Evolutionary conservation across 495 filamentous ascomycete species (phyloP).

Genomic region (Tuber indicum): DNA sequence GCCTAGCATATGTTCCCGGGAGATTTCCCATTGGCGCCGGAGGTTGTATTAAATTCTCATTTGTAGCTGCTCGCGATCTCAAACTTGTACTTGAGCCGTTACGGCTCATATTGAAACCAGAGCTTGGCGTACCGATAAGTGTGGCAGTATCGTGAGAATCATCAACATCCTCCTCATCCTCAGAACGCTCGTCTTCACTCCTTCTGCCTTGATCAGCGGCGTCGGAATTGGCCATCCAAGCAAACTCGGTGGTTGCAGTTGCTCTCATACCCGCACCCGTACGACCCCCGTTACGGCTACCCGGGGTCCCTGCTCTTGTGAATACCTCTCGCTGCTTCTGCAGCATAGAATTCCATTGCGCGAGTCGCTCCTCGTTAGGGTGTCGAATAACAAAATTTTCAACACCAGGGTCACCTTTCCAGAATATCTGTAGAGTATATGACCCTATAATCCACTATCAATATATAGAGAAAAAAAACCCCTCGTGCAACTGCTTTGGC

Average conservation of each 20-base stretch:
- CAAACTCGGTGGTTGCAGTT: conserved; percentile 68
- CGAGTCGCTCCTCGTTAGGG: conserved; percentile 80
- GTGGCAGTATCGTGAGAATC: conserved; percentile 45
- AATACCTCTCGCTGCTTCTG: conserved; percentile 49
- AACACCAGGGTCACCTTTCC: conserved; percentile 93
- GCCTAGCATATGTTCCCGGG: conserved; percentile 41
- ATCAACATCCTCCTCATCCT: conserved; percentile 72
- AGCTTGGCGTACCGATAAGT: conserved; percentile 34
- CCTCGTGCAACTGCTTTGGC: not conserved
- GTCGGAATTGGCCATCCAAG: conserved; percentile 56
- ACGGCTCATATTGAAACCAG: conserved; percentile 56
- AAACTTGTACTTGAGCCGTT: conserved; percentile 77
- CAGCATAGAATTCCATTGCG: conserved; percentile 70
- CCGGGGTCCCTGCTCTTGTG: conserved; percentile 47
- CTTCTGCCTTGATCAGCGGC: conserved; percentile 18
- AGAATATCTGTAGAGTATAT: conserved; percentile 94
- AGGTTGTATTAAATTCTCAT: conserved; percentile 55
- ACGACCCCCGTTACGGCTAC: conserved; percentile 46
- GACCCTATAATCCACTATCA: conserved; percentile 52
- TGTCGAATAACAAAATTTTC: conserved; percentile 96
- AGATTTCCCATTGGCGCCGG: conserved; percentile 28
- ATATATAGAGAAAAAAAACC: not conserved
- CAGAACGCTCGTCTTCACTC: conserved; percentile 32
- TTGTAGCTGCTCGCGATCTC: conserved; percentile 70
- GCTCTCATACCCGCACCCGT: conserved; percentile 24